Evolutionary conservation across 805 yeast genomes (phyloP).

Genomic region (Lipomyces spencermartinsiae): DNA sequence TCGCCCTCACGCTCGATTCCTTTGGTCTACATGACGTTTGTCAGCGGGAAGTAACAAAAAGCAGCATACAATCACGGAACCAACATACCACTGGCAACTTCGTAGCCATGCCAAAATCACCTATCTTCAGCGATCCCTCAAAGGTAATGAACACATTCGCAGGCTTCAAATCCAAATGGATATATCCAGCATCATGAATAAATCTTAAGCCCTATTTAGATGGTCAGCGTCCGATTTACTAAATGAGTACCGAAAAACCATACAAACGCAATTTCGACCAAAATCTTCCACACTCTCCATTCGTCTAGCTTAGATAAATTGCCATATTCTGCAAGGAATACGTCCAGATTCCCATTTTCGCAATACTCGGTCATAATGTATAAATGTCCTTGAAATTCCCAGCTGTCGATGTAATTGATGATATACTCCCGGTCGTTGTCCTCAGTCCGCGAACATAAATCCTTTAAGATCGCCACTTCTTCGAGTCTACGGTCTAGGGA

Average conservation of each 20-base stretch:
- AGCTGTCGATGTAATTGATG: slow-evolving; percentile 77
- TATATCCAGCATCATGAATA: slow-evolving; percentile 75
- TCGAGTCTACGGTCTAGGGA: slow-evolving; percentile 68
- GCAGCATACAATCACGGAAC: slow-evolving; percentile 29
- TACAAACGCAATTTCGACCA: slow-evolving; percentile 72
- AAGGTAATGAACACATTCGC: slow-evolving; percentile 93
- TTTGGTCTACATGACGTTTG: slow-evolving; percentile 29
- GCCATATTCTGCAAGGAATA: slow-evolving; percentile 78
- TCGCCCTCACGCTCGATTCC: slow-evolving; percentile 94
- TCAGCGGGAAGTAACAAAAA: slow-evolving; percentile 7
- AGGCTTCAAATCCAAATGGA: slow-evolving; percentile 93
- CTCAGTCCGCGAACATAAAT: slow-evolving; percentile 44
- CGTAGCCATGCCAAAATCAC: slow-evolving; percentile 96
- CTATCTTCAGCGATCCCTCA: slow-evolving; percentile 92
- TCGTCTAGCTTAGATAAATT: slow-evolving; percentile 83
- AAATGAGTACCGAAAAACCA: slow-evolving; percentile 4
- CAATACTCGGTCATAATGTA: slow-evolving; percentile 95
- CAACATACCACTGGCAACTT: slow-evolving; percentile 64
- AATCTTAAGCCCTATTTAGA: slow-evolving; percentile 64
- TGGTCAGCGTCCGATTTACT: neutral
- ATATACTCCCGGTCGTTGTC: slow-evolving; percentile 78
- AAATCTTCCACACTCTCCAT: slow-evolving; percentile 96
- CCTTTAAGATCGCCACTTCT: slow-evolving; percentile 70
- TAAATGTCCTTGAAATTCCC: slow-evolving; percentile 75
- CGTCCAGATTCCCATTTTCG: slow-evolving; percentile 89